A percentile compares a stretch with the other conserved stretches of the same genome.
phyloP scores from a whole-genome alignment of 192 early-diverging fungal species.

The Coemansia sp. region DNA sequence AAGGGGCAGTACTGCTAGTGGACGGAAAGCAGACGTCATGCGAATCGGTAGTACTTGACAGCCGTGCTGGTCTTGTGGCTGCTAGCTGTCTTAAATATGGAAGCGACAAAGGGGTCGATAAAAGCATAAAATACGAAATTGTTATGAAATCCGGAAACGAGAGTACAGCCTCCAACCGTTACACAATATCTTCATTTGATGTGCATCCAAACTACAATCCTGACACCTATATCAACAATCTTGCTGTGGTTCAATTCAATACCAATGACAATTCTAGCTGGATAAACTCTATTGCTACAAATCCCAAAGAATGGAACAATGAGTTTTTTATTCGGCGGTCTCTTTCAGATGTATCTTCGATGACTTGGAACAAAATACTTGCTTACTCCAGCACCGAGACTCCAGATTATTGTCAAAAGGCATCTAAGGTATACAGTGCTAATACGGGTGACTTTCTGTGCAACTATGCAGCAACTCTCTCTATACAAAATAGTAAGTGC shows the following conservation, averaged over 20 bases:
- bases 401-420: constrained; percentile 27
- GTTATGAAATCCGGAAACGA: constrained; percentile 18
- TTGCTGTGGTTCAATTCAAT: constrained; percentile 41
- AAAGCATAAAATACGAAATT: constrained; percentile 14
- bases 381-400: constrained; percentile 15
- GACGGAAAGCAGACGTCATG: constrained; percentile 40
- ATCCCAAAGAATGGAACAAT: constrained; percentile 29
- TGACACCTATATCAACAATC: constrained; percentile 27
- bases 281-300: constrained; percentile 35
- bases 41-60: constrained; percentile 41
- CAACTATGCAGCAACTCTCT: constrained; percentile 24
- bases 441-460: constrained; percentile 43
- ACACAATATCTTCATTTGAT: constrained; percentile 17
- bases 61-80: constrained; percentile 32
- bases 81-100: constrained; percentile 35
- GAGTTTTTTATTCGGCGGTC: constrained; percentile 31
- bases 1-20: constrained; percentile 25
- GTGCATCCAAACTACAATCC: constrained; percentile 31
- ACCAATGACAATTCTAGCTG: neutral
- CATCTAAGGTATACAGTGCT: constrained; percentile 22
- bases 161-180: constrained; percentile 8
- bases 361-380: constrained; percentile 25
- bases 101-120: constrained; percentile 9
- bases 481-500: constrained; percentile 25
- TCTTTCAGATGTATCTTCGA: constrained; percentile 7